Evolutionary conservation across 2,329 filamentous ascomycete genomes (phyloP).

Genomic region (Colletotrichum aenigma): DNA sequence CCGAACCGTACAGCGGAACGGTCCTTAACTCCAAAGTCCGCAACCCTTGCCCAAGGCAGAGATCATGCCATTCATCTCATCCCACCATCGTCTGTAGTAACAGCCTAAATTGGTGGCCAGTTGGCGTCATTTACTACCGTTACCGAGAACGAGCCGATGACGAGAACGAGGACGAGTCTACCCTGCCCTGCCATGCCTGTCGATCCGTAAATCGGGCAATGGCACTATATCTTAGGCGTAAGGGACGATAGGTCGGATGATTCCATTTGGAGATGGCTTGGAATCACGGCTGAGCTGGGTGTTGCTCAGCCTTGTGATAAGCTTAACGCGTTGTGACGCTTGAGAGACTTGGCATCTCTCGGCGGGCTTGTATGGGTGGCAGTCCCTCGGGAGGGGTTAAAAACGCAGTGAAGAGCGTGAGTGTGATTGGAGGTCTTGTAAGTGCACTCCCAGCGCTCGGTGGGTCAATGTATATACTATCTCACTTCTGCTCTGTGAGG

Average conservation of each 20-base stretch:
- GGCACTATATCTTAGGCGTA: not conserved
- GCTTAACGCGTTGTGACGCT: not conserved
- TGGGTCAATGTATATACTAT: no score
- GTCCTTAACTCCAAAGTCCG: not conserved
- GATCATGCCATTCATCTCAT: not conserved
- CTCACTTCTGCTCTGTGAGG: no score
- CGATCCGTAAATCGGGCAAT: not conserved
- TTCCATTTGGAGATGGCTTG: not conserved
- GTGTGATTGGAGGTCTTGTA: no score
- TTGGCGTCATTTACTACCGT: rapidly evolving
- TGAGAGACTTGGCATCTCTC: not conserved
- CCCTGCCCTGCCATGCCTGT: not conserved
- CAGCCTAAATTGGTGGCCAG: not conserved
- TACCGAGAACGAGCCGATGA: not conserved
- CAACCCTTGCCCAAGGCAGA: not conserved
- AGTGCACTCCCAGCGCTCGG: no score
- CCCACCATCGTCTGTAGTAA: not conserved
- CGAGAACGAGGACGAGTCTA: not conserved
- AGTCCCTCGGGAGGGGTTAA: not conserved
- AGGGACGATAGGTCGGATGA: not conserved
- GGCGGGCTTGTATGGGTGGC: not conserved
- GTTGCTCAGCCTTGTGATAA: not conserved
- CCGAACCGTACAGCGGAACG: not conserved
- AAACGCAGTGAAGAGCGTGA: not conserved
- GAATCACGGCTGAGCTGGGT: not conserved